These are phyloP conservation scores for Candida sp. DNA, from an alignment of 1,139 yeast genomes.

Conservation along the genomic window DNA sequence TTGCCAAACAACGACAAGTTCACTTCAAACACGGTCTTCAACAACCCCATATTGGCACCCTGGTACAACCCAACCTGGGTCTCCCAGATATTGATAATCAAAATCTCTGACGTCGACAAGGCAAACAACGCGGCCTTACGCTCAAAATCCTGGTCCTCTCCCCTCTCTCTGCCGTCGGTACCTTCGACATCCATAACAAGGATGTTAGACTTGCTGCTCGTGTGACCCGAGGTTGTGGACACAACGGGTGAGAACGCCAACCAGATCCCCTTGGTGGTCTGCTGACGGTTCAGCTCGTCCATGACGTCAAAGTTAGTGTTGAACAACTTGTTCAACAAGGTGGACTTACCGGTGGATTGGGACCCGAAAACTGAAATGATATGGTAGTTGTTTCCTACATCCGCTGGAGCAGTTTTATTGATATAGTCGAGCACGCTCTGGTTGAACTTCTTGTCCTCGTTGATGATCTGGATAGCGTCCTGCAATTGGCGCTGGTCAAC, in stretches of 20 bases:
- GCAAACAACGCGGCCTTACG: constrained; percentile 97
- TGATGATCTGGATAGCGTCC: constrained; percentile 72
- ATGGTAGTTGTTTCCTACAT: constrained; percentile 77
- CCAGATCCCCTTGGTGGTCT: constrained; percentile 98
- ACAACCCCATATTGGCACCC: constrained; percentile 96
- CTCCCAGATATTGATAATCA: constrained; percentile 96
- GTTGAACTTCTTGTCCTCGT: constrained; percentile 76
- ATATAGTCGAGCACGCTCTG: constrained; percentile 37
- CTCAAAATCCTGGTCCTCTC: constrained; percentile 98
- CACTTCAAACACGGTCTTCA: constrained; percentile 96
- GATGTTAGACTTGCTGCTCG: constrained; percentile 38
- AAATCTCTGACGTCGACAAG: constrained; percentile 85
- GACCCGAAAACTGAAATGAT: constrained; percentile 96
- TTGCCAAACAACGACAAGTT: constrained; percentile 79
- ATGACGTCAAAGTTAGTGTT: constrained; percentile 91
- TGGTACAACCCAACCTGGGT: constrained; percentile 96
- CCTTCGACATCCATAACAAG: constrained; percentile 97
- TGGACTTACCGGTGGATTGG: constrained; percentile 96
- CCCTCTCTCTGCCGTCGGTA: constrained; percentile 97
- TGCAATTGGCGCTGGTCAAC: constrained; percentile 31
- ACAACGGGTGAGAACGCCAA: constrained; percentile 68
- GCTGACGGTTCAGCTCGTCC: constrained; percentile 83
- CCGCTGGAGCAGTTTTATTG: constrained; percentile 33
- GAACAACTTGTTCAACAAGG: constrained; percentile 83
- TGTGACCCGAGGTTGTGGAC: constrained; percentile 25